A percentile compares a stretch with the other conserved stretches of the same genome.
Evolutionary conservation across 495 filamentous ascomycete species (phyloP).

Genomic region (Bombardia bombarda): DNA sequence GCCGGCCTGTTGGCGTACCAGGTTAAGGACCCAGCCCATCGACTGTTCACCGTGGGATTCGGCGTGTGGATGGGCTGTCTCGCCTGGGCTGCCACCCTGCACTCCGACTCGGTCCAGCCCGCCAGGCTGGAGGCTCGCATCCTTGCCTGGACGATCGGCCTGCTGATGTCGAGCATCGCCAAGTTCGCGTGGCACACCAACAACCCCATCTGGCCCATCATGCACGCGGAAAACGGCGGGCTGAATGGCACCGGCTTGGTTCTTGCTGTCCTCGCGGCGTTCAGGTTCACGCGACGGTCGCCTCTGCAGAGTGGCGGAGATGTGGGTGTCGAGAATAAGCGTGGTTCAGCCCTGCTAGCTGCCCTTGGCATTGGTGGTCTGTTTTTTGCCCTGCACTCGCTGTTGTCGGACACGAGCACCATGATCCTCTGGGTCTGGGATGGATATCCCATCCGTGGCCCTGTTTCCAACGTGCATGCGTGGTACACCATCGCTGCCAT

Average conservation of each 20-base stretch:
- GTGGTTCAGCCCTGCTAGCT: conserved; percentile 63
- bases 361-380: conserved; percentile 74
- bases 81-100: conserved; percentile 73
- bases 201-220: conserved; percentile 94
- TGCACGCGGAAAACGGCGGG: conserved; percentile 82
- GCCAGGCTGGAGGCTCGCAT: conserved; percentile 72
- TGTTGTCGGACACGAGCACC: conserved; percentile 94
- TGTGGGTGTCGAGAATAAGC: conserved; percentile 33
- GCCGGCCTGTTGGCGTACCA: conserved; percentile 73
- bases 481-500: conserved; percentile 77
- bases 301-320: conserved; percentile 45
- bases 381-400: conserved; percentile 85
- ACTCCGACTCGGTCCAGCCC: conserved; percentile 66
- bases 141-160: conserved; percentile 69
- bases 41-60: conserved; percentile 75
- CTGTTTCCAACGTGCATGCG: conserved; percentile 81
- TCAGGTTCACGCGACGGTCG: conserved; percentile 57
- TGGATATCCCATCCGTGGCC: conserved; percentile 85
- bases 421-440: conserved; percentile 99
- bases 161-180: conserved; percentile 75
- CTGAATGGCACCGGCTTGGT: conserved; percentile 80
- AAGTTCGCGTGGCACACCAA: conserved; percentile 97
- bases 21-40: conserved; percentile 60
- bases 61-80: conserved; percentile 71
- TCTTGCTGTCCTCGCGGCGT: conserved; percentile 65